phyloP scores from a whole-genome alignment of 495 filamentous ascomycete species.

The Neurospora sublineolata region DNA sequence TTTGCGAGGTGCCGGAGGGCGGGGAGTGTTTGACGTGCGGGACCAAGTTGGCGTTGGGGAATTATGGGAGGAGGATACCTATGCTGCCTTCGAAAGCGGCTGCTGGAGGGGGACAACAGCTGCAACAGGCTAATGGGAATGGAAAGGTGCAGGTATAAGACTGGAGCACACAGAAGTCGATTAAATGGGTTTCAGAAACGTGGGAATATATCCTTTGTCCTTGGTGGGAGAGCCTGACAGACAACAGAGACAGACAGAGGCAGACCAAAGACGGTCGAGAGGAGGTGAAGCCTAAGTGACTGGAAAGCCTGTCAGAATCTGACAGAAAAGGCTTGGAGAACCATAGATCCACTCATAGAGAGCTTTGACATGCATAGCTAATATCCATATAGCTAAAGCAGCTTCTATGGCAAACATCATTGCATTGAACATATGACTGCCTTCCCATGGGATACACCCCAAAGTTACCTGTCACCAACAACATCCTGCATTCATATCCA shows the following conservation, averaged over 20 bases:
- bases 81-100: constrained; percentile 40
- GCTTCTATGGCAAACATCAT: not conserved
- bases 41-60: constrained; percentile 63
- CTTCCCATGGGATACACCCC: not conserved
- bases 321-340: not conserved
- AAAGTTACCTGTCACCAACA: not conserved
- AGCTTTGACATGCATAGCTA: not conserved
- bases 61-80: constrained; percentile 62
- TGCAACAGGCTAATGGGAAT: not conserved
- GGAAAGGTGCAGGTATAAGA: not conserved
- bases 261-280: not conserved
- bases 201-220: not conserved
- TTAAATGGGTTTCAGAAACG: too few relatives aligned
- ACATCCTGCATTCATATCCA: not conserved
- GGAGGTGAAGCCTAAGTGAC: not conserved
- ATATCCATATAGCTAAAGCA: not conserved
- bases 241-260: not conserved
- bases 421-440: not conserved
- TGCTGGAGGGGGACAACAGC: not conserved
- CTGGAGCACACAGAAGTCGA: not conserved
- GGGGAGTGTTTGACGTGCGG: constrained; percentile 85
- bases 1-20: constrained; percentile 36
- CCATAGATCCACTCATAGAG: not conserved
- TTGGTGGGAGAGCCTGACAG: not conserved
- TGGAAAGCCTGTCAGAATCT: not conserved